Evolutionary conservation across 2,329 filamentous ascomycete genomes (phyloP).

Genomic region (Onygenales sp.): DNA sequence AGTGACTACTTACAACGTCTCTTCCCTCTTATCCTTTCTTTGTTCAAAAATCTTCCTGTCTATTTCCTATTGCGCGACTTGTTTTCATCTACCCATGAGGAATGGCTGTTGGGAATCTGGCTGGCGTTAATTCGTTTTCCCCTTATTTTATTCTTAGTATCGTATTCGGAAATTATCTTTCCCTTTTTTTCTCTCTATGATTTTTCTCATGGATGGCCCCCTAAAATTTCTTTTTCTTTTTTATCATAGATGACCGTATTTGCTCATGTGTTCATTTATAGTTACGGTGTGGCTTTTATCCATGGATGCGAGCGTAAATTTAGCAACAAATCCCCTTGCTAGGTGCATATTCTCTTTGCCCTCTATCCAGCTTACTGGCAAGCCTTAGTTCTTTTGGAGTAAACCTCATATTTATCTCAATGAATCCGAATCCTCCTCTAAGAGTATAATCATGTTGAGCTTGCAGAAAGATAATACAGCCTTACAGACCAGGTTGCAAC

Average conservation of each 20-base stretch:
- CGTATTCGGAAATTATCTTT: constrained; percentile 4
- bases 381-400: no score
- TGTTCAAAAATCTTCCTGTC: not conserved
- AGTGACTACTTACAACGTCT: not conserved
- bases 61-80: not conserved
- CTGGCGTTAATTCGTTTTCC: constrained; percentile 4
- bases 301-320: no score
- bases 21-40: not conserved
- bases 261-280: no score
- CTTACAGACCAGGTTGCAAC: no score
- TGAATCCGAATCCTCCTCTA: no score
- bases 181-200: not conserved
- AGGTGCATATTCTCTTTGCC: no score
- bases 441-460: no score
- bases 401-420: no score
- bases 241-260: not conserved
- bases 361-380: no score
- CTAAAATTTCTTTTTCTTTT: not conserved
- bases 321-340: no score
- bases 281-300: no score
- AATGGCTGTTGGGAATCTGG: constrained; percentile 6
- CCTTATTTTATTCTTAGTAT: constrained; percentile 6
- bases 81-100: constrained; percentile 3
- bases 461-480: no score
- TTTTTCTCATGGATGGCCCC: not conserved